Base-by-base conservation (phyloP, 176 grass and related monocot species). In the Avena eriantha region DNA sequence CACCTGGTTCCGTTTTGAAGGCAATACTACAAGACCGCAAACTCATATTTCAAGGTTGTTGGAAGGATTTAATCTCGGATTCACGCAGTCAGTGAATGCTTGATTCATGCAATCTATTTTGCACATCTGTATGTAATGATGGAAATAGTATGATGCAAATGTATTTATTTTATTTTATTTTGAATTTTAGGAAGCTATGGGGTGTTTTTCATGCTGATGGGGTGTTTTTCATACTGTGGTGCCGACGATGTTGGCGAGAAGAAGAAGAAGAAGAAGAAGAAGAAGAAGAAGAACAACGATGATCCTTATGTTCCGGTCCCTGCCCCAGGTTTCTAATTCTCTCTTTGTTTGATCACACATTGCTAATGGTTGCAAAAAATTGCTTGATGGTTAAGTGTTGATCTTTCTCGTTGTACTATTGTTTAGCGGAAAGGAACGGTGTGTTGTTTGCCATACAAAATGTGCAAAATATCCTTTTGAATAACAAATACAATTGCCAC, bases 131-230 rank as follows among this genome's bases (percentile, higher is more conserved):
- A 57, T 19, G 66, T 18, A 69, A 69, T 36, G 36, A 36, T 85
- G 46, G 6, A 55, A 64, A 34, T 45, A 24, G 16, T 26, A 2
- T 75, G 16, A 48, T 57, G 1, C 19, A 53, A 89, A 57, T 68
- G 13, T 66, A 21, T 83, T 83, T 3, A 16, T 79, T 74, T 63
- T 49, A 26, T 73, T 18, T 47, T 19, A 17, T 36, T 4, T 79
- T 66, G 19, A 75, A 84, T 61, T 31, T 51, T 22, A 69, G 59
- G 41, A 51, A 55, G 13, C 41, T 31, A 91, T 91, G 90, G 90
- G 86, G 3, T 91, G 86, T 64, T 91, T 91, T 82, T 88, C 90
- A 26, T 91, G 86, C 77, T 91, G 76, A 29, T 29, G 90, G 90
- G 82, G 2, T 91, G 82, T 64, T 91, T 91, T 82, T 88, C 90